phyloP scores from a whole-genome alignment of 805 yeast species.

The Zygotorulaspora sp. region DNA sequence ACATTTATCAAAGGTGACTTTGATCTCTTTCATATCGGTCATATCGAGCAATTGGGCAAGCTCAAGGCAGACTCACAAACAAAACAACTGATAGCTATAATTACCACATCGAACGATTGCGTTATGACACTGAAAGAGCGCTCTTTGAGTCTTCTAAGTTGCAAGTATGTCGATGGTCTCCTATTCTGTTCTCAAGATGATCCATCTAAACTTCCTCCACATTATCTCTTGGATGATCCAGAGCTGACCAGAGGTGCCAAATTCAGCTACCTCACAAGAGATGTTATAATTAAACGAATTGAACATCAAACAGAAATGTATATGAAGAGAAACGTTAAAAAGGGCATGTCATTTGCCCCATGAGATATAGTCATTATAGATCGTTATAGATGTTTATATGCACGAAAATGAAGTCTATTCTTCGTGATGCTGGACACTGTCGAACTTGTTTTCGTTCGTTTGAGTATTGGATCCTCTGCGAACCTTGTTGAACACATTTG shows the following conservation, averaged over 20 bases:
- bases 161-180: conserved; percentile 78
- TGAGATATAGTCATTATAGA: conserved; percentile 9
- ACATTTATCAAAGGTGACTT: conserved; percentile 66
- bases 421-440: conserved; percentile 27
- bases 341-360: conserved; percentile 51
- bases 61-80: conserved; percentile 40
- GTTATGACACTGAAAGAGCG: conserved; percentile 87
- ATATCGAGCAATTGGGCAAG: conserved; percentile 63
- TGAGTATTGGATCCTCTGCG: conserved; percentile 51
- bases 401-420: conserved; percentile 5
- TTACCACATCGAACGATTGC: conserved; percentile 65
- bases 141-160: conserved; percentile 81
- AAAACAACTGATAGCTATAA: conserved; percentile 49
- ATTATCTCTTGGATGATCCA: conserved; percentile 41
- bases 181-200: too few relatives aligned
- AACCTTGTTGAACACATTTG: conserved; percentile 41
- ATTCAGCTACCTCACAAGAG: conserved; percentile 57
- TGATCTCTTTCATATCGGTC: conserved; percentile 92
- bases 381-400: conserved; percentile 7
- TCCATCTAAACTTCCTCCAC: too few relatives aligned
- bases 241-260: conserved; percentile 48
- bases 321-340: conserved; percentile 80
- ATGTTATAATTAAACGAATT: conserved; percentile 72
- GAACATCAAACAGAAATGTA: conserved; percentile 61
- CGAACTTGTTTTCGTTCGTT: conserved; percentile 40